phyloP scores from a whole-genome alignment of 768 basidiomycete species.

The Galerina sulciceps region DNA sequence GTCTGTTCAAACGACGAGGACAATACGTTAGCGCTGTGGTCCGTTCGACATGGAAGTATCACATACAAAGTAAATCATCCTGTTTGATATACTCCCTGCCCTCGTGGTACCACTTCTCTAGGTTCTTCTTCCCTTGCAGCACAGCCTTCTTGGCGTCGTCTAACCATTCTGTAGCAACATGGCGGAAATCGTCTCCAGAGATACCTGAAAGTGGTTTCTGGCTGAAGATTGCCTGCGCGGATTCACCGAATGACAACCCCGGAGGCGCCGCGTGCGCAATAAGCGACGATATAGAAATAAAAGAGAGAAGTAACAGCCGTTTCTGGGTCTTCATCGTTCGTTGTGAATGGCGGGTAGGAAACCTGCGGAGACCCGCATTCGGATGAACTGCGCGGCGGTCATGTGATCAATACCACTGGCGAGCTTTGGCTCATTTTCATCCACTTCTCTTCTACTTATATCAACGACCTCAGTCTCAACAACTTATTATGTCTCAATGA shows the following conservation, averaged over 20 bases:
- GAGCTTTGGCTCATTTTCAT: too few relatives aligned
- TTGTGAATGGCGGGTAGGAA: neutral
- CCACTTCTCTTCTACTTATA: too few relatives aligned
- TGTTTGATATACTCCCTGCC: constrained; percentile 73
- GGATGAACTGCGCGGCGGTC: too few relatives aligned
- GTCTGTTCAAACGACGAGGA: constrained; percentile 40
- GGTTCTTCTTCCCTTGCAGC: constrained; percentile 47
- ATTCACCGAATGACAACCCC: neutral
- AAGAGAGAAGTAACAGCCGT: neutral
- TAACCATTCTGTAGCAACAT: constrained; percentile 38
- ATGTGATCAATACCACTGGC: too few relatives aligned
- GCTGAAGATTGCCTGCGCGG: constrained; percentile 15
- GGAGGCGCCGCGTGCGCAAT: constrained; percentile 13
- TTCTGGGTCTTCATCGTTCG: constrained; percentile 2
- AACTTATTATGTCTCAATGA: too few relatives aligned
- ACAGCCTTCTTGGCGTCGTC: constrained; percentile 47
- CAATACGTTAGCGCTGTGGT: neutral
- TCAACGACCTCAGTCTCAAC: too few relatives aligned
- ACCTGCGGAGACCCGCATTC: neutral
- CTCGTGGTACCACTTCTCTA: constrained; percentile 65
- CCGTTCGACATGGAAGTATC: neutral
- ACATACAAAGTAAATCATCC: constrained; percentile 74
- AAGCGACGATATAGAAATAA: constrained; percentile 3
- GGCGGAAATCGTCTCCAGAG: constrained; percentile 34
- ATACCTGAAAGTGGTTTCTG: constrained; percentile 35